Evolutionary conservation across 2,329 filamentous ascomycete species (phyloP).

Genomic region (Passalora sequoiae): DNA sequence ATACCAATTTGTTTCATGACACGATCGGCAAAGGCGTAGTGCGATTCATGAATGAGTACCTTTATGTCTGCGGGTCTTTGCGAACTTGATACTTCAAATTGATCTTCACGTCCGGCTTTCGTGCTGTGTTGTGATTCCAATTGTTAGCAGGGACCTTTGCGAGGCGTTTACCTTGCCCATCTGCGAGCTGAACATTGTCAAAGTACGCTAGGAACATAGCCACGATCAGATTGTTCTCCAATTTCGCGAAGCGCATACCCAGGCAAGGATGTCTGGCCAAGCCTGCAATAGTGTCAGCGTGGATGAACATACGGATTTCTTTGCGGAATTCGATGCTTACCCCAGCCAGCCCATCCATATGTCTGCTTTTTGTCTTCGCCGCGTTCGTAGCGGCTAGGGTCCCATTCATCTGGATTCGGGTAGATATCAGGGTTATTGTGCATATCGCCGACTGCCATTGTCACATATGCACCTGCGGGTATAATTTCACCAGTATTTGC

Average conservation of each 20-base stretch:
- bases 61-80: background rate
- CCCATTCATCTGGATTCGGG: slow-evolving; percentile 45
- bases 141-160: slow-evolving; percentile 32
- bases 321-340: too few species aligned
- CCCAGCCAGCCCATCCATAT: slow-evolving; percentile 37
- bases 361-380: slow-evolving; percentile 45
- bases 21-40: background rate
- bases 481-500: slow-evolving; percentile 45
- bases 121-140: slow-evolving; percentile 37
- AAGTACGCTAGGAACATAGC: slow-evolving; percentile 49
- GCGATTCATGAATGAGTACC: background rate
- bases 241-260: slow-evolving; percentile 47
- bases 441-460: slow-evolving; percentile 46
- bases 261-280: slow-evolving; percentile 42
- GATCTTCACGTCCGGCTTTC: slow-evolving; percentile 34
- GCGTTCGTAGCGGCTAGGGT: slow-evolving; percentile 47
- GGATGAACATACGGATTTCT: too few species aligned
- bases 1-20: background rate
- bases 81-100: background rate
- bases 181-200: slow-evolving; percentile 45
- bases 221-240: slow-evolving; percentile 49
- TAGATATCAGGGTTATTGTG: slow-evolving; percentile 49
- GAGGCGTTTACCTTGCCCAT: slow-evolving; percentile 37
- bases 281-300: too few species aligned
- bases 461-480: slow-evolving; percentile 44